These are phyloP conservation scores for Blepharisma stoltei DNA, from an alignment of 73 alveolate genomes.

Conservation along the genomic window DNA sequence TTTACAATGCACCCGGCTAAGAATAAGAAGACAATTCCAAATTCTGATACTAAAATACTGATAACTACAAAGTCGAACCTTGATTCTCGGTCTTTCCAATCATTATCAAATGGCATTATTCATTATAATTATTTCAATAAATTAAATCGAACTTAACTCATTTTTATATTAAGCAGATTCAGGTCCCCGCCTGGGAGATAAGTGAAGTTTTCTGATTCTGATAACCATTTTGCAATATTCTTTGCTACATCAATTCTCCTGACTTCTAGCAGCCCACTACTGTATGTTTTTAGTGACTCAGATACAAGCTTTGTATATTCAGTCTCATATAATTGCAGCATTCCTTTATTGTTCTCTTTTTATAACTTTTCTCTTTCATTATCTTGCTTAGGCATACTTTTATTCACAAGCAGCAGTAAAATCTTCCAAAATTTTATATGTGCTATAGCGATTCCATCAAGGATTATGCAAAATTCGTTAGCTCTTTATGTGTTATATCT, in stretches of 20 bases:
- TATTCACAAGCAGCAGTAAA: conserved; percentile 64
- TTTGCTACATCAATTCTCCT: conserved; percentile 51
- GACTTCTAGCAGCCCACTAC: conserved; percentile 41
- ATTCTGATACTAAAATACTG: too few species aligned
- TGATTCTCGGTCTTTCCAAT: too few species aligned
- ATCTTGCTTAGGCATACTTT: conserved; percentile 49
- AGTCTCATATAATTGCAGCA: conserved; percentile 38
- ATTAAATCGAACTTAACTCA: too few species aligned
- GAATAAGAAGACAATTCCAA: too few species aligned
- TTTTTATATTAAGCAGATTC: too few species aligned
- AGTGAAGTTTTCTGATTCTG: conserved; percentile 42
- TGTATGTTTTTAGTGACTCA: conserved; percentile 40
- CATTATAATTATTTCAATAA: too few species aligned
- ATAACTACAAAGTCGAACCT: too few species aligned
- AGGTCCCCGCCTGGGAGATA: not conserved
- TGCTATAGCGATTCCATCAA: conserved; percentile 69
- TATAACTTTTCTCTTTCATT: conserved; percentile 50
- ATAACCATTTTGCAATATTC: conserved; percentile 45
- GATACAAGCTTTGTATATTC: conserved; percentile 40
- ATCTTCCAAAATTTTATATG: conserved; percentile 72
- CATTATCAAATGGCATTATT: too few species aligned
- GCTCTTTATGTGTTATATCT: conserved; percentile 54
- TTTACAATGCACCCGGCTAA: too few species aligned
- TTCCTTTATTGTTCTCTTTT: conserved; percentile 16
- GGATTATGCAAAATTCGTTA: conserved; percentile 50